Evolutionary conservation across 441 rosid species (phyloP).

Genomic region (Heliophila coronopifolia): DNA sequence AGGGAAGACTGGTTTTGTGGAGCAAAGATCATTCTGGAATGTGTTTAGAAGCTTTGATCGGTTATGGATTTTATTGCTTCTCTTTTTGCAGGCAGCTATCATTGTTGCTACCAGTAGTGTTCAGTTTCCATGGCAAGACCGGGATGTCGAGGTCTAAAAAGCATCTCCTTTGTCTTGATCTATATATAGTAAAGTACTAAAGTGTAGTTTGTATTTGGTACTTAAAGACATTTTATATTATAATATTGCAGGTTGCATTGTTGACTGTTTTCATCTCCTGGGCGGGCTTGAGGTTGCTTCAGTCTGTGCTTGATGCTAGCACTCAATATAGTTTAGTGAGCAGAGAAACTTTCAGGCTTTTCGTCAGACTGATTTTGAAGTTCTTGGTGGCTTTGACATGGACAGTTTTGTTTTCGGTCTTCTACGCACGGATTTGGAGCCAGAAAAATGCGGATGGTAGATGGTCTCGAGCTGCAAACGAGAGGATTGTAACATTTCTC

Average conservation of each 20-base stretch:
- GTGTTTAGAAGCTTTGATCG: slow-evolving; percentile 59
- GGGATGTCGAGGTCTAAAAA: slow-evolving; percentile 38
- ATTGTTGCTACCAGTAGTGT: slow-evolving; percentile 47
- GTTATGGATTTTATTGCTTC: slow-evolving; percentile 47
- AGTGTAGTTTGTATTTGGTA: slow-evolving; percentile 9
- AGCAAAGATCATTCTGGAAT: slow-evolving; percentile 67
- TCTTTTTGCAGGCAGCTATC: slow-evolving; percentile 52
- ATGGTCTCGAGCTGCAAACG: slow-evolving; percentile 47
- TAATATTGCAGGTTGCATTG: slow-evolving; percentile 41
- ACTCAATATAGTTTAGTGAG: slow-evolving; percentile 59
- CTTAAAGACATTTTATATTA: background rate
- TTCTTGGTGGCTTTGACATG: slow-evolving; percentile 42
- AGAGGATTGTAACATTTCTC: slow-evolving; percentile 40
- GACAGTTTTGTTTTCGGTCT: slow-evolving; percentile 47
- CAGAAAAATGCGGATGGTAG: slow-evolving; percentile 40
- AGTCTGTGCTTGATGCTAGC: slow-evolving; percentile 62
- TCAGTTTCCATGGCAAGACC: slow-evolving; percentile 37
- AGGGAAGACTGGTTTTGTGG: slow-evolving; percentile 69
- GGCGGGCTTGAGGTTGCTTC: slow-evolving; percentile 53
- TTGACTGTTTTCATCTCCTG: slow-evolving; percentile 58
- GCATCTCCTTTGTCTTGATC: slow-evolving; percentile 7
- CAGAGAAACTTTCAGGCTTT: slow-evolving; percentile 44
- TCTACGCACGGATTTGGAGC: slow-evolving; percentile 55
- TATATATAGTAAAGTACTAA: background rate
- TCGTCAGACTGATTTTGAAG: slow-evolving; percentile 56